Conservation (phyloP, 352 stramenopile genomes). For the Phytophthora podocarpi region DNA sequence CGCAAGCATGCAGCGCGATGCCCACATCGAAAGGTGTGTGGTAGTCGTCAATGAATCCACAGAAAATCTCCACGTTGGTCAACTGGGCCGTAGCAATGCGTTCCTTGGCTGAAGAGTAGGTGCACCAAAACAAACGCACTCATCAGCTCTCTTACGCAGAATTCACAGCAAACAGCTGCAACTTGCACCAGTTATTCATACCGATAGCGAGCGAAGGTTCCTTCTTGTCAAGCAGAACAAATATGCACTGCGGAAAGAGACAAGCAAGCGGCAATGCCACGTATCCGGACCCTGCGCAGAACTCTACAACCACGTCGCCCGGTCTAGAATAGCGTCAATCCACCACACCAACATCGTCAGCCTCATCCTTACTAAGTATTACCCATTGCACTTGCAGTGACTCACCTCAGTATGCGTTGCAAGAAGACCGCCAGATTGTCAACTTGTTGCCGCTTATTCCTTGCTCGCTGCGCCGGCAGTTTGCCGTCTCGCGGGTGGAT, state of each 20-base stretch:
- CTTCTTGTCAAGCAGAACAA: slow-evolving; percentile 84
- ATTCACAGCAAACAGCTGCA: background rate
- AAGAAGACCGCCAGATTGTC: slow-evolving; percentile 82
- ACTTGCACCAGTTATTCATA: slow-evolving; percentile 12
- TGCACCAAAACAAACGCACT: background rate
- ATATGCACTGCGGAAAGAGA: slow-evolving; percentile 73
- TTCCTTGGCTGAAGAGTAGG: slow-evolving; percentile 47
- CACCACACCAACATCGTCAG: slow-evolving; percentile 8
- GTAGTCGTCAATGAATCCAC: slow-evolving; percentile 78
- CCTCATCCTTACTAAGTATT: background rate
- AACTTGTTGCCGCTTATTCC: slow-evolving; percentile 79
- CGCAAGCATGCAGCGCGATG: slow-evolving; percentile 82
- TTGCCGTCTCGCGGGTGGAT: slow-evolving; percentile 79
- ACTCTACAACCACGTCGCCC: slow-evolving; percentile 82
- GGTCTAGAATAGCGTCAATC: slow-evolving; percentile 34
- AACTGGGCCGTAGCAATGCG: slow-evolving; percentile 63
- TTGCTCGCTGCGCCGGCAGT: slow-evolving; percentile 50
- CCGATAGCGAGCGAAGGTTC: slow-evolving; percentile 76
- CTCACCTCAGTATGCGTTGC: slow-evolving; percentile 59
- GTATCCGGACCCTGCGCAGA: slow-evolving; percentile 81
- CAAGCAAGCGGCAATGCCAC: slow-evolving; percentile 76
- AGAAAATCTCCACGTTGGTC: slow-evolving; percentile 79
- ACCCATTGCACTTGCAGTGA: background rate
- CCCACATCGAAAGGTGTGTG: slow-evolving; percentile 70
- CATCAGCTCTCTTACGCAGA: background rate